Evolutionary conservation across 306 rosid species (phyloP), one percentile per base, ranked within the genome.

Genomic region (Quercus ilex): DNA sequence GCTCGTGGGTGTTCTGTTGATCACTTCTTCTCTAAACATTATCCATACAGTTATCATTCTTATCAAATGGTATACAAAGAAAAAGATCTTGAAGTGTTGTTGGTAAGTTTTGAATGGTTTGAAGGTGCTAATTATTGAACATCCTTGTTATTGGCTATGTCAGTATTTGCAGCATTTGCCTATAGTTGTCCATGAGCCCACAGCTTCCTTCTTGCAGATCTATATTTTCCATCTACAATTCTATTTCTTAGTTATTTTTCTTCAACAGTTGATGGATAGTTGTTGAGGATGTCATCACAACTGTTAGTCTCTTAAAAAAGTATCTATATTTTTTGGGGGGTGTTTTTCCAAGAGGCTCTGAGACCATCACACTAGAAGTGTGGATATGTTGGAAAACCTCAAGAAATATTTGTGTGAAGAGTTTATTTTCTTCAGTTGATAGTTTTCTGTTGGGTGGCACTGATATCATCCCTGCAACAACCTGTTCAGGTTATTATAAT

Each of bases 1-100:
- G 88, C 90, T 55, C 88, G 18, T 0, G 91, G 88, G 57, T 91
- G 97, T 79, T 87, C 62, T 74, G 89, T 90, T 69, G 90, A 91
- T 64, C 93, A 92, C 81, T 92, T 91, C 83, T 92, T 94, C 90
- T 84, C 93, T 21, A 92, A 84, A 65, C 85, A 90, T 74, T 81
- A 92, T 77, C 96, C 97, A 0, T 72, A 77, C 69, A 81, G 88
- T 73, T 94, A 85, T 79, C 86, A 82, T 86, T 91, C 97, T 41
- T 84, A 86, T 75, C 95, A 89, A 85, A 91, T 91, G 80, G 56
- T 90, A 55, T 91, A 90, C 60, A 76, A 57, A 21, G 88, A 87
- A 13, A 91, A 75, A 82, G 89, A 88, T 83, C 85, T 94, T 63
- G 88, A 87, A 38, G 89, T 35, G 58, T 79, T 86, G 60, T 43